Evolutionary conservation across 1,284 basidiomycete species (phyloP).

Genomic region (Cutaneotrichosporon sp.): DNA sequence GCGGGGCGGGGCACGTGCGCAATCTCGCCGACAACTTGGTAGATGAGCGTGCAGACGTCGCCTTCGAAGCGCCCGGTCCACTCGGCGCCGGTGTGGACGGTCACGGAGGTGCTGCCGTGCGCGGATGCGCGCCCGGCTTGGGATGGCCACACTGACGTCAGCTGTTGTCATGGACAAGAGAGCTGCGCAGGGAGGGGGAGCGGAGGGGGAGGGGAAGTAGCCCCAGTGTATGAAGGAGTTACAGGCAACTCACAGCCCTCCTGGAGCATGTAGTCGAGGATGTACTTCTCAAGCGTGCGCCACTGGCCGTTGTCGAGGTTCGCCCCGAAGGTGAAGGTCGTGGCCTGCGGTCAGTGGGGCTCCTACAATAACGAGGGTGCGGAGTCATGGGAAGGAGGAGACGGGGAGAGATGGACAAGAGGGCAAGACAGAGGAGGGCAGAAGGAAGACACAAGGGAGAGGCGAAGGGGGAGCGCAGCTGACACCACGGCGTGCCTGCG

Average conservation of each 20-base stretch:
- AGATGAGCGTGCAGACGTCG: conserved; percentile 9
- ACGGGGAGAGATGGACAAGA: neutral
- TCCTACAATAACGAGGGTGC: neutral
- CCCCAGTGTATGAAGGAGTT: too few relatives aligned
- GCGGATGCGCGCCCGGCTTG: neutral
- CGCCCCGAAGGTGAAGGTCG: conserved; percentile 10
- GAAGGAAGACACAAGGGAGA: neutral
- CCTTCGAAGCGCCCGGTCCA: conserved; percentile 13
- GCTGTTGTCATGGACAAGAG: neutral
- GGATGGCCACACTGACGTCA: conserved; percentile 5
- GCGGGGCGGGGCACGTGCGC: conserved; percentile 5
- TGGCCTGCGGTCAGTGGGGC: neutral
- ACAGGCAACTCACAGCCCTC: conserved; percentile 14
- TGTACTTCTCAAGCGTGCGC: conserved; percentile 9
- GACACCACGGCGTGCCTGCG: too few relatives aligned
- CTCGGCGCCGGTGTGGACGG: conserved; percentile 6
- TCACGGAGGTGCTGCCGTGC: neutral
- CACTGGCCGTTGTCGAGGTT: conserved; percentile 4
- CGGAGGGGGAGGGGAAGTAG: neutral
- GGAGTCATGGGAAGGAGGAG: too few relatives aligned
- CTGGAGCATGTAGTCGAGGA: conserved; percentile 15
- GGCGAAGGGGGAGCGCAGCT: neutral
- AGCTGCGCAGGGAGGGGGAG: neutral
- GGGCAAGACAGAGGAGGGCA: neutral
- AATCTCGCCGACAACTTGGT: conserved; percentile 8